A percentile compares a stretch with the other conserved stretches of the same genome.
Conservation (phyloP, 2,329 filamentous ascomycete genomes). For the Xylaria sp. region DNA sequence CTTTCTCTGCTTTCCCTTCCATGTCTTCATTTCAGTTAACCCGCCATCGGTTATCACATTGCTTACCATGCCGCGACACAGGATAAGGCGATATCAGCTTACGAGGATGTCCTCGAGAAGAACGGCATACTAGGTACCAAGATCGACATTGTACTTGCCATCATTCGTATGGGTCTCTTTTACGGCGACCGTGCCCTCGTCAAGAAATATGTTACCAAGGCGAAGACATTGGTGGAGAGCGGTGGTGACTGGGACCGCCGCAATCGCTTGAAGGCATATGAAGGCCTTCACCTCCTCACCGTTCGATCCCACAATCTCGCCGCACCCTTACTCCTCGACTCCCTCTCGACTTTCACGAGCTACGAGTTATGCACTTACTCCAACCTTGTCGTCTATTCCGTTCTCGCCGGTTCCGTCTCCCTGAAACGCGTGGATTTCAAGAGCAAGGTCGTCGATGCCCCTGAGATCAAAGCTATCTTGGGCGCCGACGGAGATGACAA, state of each 20-base stretch:
- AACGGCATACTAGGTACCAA: conserved; percentile 96
- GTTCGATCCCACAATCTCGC: conserved; percentile 88
- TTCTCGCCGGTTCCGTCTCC: conserved; percentile 90
- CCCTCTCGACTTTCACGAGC: conserved; percentile 95
- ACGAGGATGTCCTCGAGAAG: conserved; percentile 94
- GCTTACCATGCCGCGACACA: conserved; percentile 45
- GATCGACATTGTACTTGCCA: conserved; percentile 95
- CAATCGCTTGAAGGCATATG: conserved; percentile 98
- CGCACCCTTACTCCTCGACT: conserved; percentile 93
- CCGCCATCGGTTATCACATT: not conserved
- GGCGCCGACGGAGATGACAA: conserved; percentile 84
- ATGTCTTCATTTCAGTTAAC: not conserved
- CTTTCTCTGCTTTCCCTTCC: not conserved
- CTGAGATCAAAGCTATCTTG: conserved; percentile 96
- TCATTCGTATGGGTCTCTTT: conserved; percentile 94
- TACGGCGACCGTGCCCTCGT: conserved; percentile 92
- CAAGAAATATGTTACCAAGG: conserved; percentile 92
- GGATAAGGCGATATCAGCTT: conserved; percentile 93
- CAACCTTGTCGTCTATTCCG: conserved; percentile 90
- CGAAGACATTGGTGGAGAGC: conserved; percentile 86
- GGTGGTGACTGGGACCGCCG: conserved; percentile 98
- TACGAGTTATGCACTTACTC: conserved; percentile 99
- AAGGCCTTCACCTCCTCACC: conserved; percentile 90
- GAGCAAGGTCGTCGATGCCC: conserved; percentile 96
- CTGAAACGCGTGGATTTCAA: conserved; percentile 99